These are phyloP conservation scores for Melastoma malabathricum DNA, from an alignment of 345 rosid genomes.

Conservation along the genomic window DNA sequence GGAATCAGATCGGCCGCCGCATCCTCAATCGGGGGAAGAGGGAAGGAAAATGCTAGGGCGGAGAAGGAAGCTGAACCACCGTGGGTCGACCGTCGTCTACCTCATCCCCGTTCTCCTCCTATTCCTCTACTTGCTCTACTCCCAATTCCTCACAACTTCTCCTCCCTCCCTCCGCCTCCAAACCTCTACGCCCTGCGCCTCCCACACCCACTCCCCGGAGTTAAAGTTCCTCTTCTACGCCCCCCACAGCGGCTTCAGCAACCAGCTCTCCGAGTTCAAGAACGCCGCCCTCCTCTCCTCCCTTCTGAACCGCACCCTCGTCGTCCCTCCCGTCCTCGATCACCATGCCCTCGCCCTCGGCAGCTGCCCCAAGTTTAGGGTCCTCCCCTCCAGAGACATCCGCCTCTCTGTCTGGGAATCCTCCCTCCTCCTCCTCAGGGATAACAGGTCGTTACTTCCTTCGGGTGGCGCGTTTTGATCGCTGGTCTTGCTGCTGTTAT, in stretches of 20 bases:
- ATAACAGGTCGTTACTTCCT: constrained; percentile 32
- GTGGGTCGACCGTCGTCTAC: constrained; percentile 2
- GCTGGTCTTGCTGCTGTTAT: neutral
- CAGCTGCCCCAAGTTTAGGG: constrained; percentile 95
- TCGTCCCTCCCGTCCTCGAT: constrained; percentile 77
- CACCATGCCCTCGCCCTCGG: constrained; percentile 93
- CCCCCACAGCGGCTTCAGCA: constrained; percentile 93
- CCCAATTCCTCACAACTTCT: constrained; percentile 32
- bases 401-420: constrained; percentile 64
- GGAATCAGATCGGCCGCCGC: neutral
- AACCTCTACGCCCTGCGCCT: constrained; percentile 29
- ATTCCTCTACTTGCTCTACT: constrained; percentile 16
- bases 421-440: constrained; percentile 40
- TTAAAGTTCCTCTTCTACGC: constrained; percentile 61
- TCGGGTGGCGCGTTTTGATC: neutral
- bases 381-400: constrained; percentile 37
- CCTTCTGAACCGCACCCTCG: constrained; percentile 66
- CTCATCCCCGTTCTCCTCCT: constrained; percentile 21
- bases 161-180: constrained; percentile 19
- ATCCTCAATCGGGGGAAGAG: too few relatives aligned
- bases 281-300: constrained; percentile 63
- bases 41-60: constrained; percentile 4
- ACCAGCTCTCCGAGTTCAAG: constrained; percentile 84
- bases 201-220: constrained; percentile 8
- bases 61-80: neutral